Evolutionary conservation across 805 yeast species (phyloP).

Genomic region (Cyberlindnera subsufficiens): DNA sequence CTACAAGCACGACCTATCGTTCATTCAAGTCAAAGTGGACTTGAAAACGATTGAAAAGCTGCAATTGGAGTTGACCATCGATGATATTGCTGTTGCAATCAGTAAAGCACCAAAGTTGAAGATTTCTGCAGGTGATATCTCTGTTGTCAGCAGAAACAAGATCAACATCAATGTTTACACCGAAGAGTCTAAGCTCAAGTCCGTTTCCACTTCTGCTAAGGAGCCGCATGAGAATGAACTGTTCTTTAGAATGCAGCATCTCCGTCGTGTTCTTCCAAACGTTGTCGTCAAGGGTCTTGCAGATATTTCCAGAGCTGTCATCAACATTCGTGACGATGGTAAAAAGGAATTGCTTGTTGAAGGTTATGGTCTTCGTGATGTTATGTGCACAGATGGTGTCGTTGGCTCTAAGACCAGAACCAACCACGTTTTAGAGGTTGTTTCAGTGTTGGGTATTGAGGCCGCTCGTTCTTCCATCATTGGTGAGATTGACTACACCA

Average conservation of each 20-base stretch:
- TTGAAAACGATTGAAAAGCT: conserved; percentile 77
- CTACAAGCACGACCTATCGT: conserved; percentile 73
- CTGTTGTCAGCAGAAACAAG: conserved; percentile 57
- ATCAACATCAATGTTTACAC: conserved; percentile 57
- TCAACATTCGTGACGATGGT: conserved; percentile 81
- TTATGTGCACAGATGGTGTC: conserved; percentile 97
- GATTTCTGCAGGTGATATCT: conserved; percentile 66
- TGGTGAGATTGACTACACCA: conserved; percentile 91
- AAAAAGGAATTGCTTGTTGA: conserved; percentile 91
- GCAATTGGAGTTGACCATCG: conserved; percentile 83
- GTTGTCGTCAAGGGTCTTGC: conserved; percentile 92
- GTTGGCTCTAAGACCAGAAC: conserved; percentile 82
- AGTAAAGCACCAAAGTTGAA: conserved; percentile 84
- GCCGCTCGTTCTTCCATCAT: conserved; percentile 94
- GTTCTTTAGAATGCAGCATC: conserved; percentile 83
- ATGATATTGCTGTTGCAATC: conserved; percentile 81
- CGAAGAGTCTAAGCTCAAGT: conserved; percentile 35
- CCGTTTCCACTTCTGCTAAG: conserved; percentile 36
- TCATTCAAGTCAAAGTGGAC: conserved; percentile 76
- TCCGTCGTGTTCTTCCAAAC: conserved; percentile 78
- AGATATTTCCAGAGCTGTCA: conserved; percentile 91
- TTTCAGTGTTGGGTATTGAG: conserved; percentile 89
- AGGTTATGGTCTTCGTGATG: conserved; percentile 94
- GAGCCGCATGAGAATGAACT: conserved; percentile 41
- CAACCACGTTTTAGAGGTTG: conserved; percentile 88